phyloP scores from a whole-genome alignment of 2,329 filamentous ascomycete genomes.

The Apiospora koreana region DNA sequence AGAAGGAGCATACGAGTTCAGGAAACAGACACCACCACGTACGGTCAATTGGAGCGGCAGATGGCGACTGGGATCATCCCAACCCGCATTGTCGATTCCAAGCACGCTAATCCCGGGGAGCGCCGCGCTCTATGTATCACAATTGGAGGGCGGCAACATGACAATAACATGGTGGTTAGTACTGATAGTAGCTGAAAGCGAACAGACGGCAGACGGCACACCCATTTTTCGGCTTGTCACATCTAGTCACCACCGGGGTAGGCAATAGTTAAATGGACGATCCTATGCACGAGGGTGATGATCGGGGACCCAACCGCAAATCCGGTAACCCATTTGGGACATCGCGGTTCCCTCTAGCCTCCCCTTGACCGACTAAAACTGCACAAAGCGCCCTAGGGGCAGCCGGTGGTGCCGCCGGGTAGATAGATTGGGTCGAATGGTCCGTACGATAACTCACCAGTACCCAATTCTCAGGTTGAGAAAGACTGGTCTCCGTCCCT shows the following conservation, averaged over 20 bases:
- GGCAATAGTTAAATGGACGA: background rate
- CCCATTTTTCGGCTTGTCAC: background rate
- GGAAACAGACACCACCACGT: no score
- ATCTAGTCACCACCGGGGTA: background rate
- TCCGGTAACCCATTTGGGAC: background rate
- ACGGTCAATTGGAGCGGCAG: background rate
- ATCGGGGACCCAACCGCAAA: background rate
- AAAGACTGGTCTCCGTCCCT: background rate
- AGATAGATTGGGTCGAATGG: background rate
- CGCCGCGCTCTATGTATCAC: background rate
- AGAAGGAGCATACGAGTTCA: background rate
- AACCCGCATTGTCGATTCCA: background rate
- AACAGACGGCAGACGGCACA: background rate
- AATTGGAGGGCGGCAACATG: background rate
- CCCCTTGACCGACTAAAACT: background rate
- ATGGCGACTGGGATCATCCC: background rate
- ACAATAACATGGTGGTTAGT: no score
- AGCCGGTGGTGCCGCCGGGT: background rate
- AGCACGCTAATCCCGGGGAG: background rate
- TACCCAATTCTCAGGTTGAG: background rate
- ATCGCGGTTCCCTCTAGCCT: background rate
- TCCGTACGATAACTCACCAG: background rate
- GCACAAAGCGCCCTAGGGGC: background rate
- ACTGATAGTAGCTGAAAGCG: background rate
- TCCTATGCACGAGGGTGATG: background rate